These are phyloP conservation scores for Colletotrichum simmondsii DNA, from an alignment of 2,329 filamentous ascomycete species.

Conservation along the genomic window DNA sequence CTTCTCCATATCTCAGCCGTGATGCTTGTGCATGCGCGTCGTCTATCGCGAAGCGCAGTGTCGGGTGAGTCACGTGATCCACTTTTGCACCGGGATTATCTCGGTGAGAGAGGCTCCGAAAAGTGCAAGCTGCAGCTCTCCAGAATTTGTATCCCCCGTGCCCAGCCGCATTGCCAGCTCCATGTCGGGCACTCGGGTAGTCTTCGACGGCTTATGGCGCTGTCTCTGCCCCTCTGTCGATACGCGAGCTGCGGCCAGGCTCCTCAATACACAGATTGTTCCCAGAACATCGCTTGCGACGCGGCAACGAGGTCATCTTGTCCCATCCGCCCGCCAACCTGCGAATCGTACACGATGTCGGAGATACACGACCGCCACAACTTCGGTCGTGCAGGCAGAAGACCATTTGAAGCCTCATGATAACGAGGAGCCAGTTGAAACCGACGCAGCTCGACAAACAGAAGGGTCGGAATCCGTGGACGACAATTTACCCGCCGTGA, in stretches of 20 bases:
- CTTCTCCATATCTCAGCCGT: not conserved
- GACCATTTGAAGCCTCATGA: not conserved
- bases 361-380: conserved; percentile 10
- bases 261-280: conserved; percentile 39
- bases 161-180: conserved; percentile 4
- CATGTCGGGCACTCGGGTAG: conserved; percentile 52
- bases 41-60: not conserved
- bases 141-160: not conserved
- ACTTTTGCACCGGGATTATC: not conserved
- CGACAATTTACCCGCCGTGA: conserved; percentile 25
- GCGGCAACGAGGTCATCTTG: conserved; percentile 9
- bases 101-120: conserved; percentile 14
- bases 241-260: conserved; percentile 46
- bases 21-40: not conserved
- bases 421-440: not conserved
- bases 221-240: conserved; percentile 70
- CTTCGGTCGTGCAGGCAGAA: not conserved
- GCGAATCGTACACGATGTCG: conserved; percentile 1
- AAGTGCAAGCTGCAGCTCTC: not conserved
- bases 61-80: conserved; percentile 10
- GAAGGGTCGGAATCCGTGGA: not conserved
- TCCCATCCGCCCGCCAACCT: not conserved
- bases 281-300: conserved; percentile 27
- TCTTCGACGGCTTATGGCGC: conserved; percentile 71
- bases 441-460: not conserved